phyloP scores from a whole-genome alignment of 345 rosid species.

The Ailanthus altissimus region DNA sequence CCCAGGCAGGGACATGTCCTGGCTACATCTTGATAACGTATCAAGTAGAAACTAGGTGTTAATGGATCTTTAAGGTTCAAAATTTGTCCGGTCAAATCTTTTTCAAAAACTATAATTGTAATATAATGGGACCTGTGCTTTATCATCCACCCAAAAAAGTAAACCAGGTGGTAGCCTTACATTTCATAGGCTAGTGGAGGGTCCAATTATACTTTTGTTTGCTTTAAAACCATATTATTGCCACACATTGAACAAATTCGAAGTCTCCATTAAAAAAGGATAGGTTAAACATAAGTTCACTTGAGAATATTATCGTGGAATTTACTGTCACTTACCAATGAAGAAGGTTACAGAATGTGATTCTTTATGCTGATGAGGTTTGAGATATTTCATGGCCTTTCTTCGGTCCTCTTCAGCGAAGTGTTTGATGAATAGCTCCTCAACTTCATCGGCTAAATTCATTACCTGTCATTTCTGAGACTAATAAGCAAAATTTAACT shows the following conservation, averaged over 20 bases:
- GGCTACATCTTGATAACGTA: not conserved
- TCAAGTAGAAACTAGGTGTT: not conserved
- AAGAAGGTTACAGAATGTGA: conserved; percentile 88
- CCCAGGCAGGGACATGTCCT: not conserved
- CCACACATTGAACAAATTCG: conserved; percentile 30
- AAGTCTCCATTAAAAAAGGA: conserved; percentile 29
- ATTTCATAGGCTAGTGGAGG: conserved; percentile 44
- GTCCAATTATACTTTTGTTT: conserved; percentile 33
- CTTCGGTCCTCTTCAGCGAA: conserved; percentile 82
- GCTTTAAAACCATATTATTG: conserved; percentile 20
- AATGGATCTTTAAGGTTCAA: conserved; percentile 16
- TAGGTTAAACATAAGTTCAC: conserved; percentile 10
- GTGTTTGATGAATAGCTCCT: conserved; percentile 77
- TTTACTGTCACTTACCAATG: conserved; percentile 61
- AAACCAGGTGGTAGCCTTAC: conserved; percentile 31
- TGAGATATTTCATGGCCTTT: conserved; percentile 90
- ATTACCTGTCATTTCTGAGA: conserved; percentile 67
- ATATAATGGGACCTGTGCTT: conserved; percentile 45
- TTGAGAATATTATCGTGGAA: conserved; percentile 10
- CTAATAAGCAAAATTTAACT: conserved; percentile 29
- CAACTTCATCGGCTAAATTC: conserved; percentile 84
- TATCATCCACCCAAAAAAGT: conserved; percentile 52
- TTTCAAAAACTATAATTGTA: conserved; percentile 17
- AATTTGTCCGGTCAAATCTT: conserved; percentile 18
- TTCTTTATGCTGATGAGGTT: conserved; percentile 76